Base-by-base conservation (phyloP, 2,329 filamentous ascomycete genomes). In the Laburnicola sp. region DNA sequence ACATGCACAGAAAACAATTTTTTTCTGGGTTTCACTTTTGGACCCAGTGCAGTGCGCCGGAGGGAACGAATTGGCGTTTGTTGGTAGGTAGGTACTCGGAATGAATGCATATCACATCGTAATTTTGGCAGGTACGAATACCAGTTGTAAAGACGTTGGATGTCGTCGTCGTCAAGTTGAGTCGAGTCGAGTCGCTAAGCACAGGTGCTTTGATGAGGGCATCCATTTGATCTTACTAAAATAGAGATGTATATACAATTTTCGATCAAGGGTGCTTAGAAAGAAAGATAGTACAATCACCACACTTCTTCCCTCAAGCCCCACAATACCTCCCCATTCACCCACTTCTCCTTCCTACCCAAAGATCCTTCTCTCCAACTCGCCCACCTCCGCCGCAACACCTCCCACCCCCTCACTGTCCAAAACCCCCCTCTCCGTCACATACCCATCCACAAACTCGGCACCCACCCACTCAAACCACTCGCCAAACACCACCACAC, bases 401-500 rank as follows among this genome's bases (percentile, higher is more conserved):
- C 28, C 40, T 39, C 39, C 36, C 26, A 72, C 57, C 11, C 65
- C 59, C 10, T 51, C 48, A 1, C 22, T 26, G 3, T 43, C 48
- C 52, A 68, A 39, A 1, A 54, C 11, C 0, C 70, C 70, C 22
- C 42, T 21, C 25, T 74, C 70, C 0, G 65, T 64, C 21, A 72
- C 50, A 55, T 73, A 69, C 8, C 41, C 45, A 57, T 71, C 65
- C 5, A 74, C 54, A 22, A 53, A 64, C 6, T 49, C 40, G 2
- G 48, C 50, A 16, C 63, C 59, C 2, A 74, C 64, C 65, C 63
- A 70, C 42, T 74, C 71, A 48, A 69, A 71, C 54, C 38, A 64
- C 53, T 63, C 80, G 75, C 48, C 69, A 70, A 28, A 79, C 66
- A 32, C 66, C 53, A 8, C 76, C 57, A 58, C 28, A 6, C 61